Conservation (phyloP, 345 rosid species). For the Aquilaria malaccensis region DNA sequence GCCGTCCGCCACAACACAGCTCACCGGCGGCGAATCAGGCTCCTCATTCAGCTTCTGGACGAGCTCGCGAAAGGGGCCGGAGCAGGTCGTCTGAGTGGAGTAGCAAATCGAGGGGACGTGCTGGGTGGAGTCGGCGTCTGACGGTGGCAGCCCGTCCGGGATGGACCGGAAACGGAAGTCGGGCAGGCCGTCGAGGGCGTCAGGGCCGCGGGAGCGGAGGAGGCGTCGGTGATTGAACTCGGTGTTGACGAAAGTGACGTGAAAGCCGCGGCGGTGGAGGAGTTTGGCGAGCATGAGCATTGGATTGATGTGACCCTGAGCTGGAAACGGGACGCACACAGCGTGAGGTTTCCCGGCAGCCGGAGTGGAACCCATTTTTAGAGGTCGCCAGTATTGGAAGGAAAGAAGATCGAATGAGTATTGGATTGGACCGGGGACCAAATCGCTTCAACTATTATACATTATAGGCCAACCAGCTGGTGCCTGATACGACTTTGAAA, state of each 20-base stretch:
- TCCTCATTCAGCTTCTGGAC: slow-evolving; percentile 19
- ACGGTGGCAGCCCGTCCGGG: slow-evolving; percentile 38
- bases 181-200: slow-evolving; percentile 29
- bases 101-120: slow-evolving; percentile 32
- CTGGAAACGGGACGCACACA: slow-evolving; percentile 48
- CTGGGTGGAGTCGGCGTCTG: slow-evolving; percentile 26
- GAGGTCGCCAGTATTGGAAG: neutral
- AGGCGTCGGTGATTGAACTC: slow-evolving; percentile 40
- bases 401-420: too few species aligned
- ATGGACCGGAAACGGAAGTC: slow-evolving; percentile 33
- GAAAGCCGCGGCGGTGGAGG: slow-evolving; percentile 37
- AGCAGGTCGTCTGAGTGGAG: slow-evolving; percentile 23
- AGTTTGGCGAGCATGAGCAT: slow-evolving; percentile 44
- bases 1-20: slow-evolving; percentile 36
- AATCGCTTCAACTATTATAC: too few species aligned
- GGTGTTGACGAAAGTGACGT: slow-evolving; percentile 46
- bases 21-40: slow-evolving; percentile 19
- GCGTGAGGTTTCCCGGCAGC: slow-evolving; percentile 25
- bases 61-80: slow-evolving; percentile 27
- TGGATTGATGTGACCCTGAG: slow-evolving; percentile 48
- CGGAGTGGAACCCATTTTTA: slow-evolving; percentile 11
- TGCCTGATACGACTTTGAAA: too few species aligned
- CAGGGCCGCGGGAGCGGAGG: slow-evolving; percentile 26
- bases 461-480: too few species aligned
- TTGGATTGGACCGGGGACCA: too few species aligned